A percentile compares a stretch with the other conserved stretches of the same genome.
phyloP scores from a whole-genome alignment of 2,329 filamentous ascomycete species.

The Claviceps africana region DNA sequence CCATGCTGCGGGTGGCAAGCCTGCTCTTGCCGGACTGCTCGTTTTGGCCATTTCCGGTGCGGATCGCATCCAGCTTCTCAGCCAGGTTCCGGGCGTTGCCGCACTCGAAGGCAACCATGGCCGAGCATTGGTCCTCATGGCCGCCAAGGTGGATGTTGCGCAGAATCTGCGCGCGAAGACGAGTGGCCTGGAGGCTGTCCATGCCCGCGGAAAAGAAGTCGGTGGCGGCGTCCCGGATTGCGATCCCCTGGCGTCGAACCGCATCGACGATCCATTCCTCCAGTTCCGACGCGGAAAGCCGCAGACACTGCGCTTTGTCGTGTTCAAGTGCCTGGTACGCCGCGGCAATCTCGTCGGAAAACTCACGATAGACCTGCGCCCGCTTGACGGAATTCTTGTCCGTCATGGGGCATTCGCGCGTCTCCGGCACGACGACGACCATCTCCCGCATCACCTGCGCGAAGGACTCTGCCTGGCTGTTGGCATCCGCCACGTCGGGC shows the following conservation, averaged over 20 bases:
- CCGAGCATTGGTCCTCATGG: constrained; percentile 24
- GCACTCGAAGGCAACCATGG: constrained; percentile 46
- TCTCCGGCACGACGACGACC: constrained; percentile 31
- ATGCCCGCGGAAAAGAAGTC: constrained; percentile 46
- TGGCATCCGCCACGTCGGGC: constrained; percentile 20
- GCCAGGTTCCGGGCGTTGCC: constrained; percentile 27
- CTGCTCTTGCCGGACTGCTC: not conserved
- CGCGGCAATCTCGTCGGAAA: constrained; percentile 28
- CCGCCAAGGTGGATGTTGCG: constrained; percentile 34
- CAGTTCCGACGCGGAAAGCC: constrained; percentile 12
- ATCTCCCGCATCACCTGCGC: constrained; percentile 32
- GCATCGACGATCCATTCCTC: constrained; percentile 5
- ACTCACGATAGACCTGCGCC: constrained; percentile 30
- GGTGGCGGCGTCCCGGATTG: constrained; percentile 18
- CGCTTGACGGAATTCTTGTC: constrained; percentile 41
- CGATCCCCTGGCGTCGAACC: not conserved
- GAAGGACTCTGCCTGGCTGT: constrained; percentile 17
- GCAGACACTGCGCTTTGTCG: constrained; percentile 4
- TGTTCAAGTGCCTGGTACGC: constrained; percentile 17
- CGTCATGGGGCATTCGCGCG: constrained; percentile 29
- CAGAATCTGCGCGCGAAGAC: constrained; percentile 36
- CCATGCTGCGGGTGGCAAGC: not conserved
- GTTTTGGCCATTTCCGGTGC: not conserved
- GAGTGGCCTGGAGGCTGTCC: constrained; percentile 44
- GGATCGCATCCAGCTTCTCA: not conserved